Evolutionary conservation across 345 rosid species (phyloP).

Genomic region (Pistacia integerrima): DNA sequence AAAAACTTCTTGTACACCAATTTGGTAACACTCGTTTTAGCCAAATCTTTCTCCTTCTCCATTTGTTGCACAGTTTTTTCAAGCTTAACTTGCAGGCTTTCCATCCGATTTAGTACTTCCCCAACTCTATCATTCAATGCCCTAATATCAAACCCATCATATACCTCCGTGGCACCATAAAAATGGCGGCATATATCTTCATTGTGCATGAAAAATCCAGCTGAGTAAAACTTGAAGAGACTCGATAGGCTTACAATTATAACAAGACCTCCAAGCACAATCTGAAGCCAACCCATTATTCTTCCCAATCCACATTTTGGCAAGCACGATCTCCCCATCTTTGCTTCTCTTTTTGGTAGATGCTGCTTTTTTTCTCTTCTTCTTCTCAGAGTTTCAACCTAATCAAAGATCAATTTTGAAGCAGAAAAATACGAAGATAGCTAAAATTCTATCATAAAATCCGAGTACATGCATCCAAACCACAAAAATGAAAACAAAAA

Average conservation of each 20-base stretch:
- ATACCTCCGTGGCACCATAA: conserved; percentile 45
- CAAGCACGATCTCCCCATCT: conserved; percentile 53
- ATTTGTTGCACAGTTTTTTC: conserved; percentile 58
- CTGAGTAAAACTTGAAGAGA: conserved; percentile 67
- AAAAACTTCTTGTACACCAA: conserved; percentile 58
- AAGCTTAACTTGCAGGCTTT: conserved; percentile 61
- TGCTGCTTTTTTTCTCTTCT: not conserved
- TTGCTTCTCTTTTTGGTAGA: conserved; percentile 5
- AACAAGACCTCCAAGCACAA: conserved; percentile 63
- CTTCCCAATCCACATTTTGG: conserved; percentile 56
- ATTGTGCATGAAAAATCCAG: conserved; percentile 63
- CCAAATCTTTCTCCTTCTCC: conserved; percentile 56
- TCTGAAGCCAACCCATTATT: conserved; percentile 63
- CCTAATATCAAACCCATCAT: conserved; percentile 49
- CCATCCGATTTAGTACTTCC: conserved; percentile 58
- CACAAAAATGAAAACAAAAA: not conserved
- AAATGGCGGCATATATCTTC: conserved; percentile 68
- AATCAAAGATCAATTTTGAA: not conserved
- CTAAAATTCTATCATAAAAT: not conserved
- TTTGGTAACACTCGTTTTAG: conserved; percentile 35
- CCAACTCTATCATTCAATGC: conserved; percentile 48
- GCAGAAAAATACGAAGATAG: not conserved
- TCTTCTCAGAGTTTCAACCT: conserved; percentile 24
- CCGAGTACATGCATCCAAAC: not conserved
- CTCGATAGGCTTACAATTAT: conserved; percentile 61